Evolutionary conservation across 352 stramenopile genomes (phyloP).

Genomic region (Aphanomyces euteiches): DNA sequence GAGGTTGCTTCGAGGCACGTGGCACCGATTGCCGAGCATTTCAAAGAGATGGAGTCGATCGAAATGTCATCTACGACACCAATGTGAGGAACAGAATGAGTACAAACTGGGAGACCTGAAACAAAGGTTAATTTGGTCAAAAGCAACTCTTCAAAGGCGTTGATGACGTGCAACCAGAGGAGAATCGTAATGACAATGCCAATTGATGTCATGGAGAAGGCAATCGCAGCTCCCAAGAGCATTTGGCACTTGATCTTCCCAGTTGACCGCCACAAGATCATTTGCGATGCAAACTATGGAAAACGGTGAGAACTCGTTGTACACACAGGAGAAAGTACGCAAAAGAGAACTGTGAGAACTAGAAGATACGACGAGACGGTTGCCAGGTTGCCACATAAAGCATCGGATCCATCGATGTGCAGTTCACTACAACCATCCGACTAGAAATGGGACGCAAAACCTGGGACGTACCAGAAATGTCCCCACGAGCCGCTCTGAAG

Average conservation of each 20-base stretch:
- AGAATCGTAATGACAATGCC: background rate
- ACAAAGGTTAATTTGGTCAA: background rate
- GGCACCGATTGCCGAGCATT: background rate
- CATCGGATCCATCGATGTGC: no score
- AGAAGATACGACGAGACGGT: background rate
- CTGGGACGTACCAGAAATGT: background rate
- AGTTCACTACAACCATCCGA: no score
- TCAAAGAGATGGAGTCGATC: background rate
- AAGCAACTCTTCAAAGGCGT: background rate
- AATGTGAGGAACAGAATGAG: background rate
- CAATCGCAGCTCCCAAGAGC: background rate
- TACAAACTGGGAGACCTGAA: background rate
- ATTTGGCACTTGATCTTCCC: constrained; percentile 7
- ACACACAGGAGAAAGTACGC: background rate
- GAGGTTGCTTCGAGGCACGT: background rate
- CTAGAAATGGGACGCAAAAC: background rate
- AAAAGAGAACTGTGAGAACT: background rate
- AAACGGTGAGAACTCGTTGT: background rate
- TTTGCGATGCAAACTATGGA: background rate
- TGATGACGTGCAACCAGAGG: background rate
- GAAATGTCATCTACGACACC: background rate
- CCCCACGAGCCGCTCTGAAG: constrained; percentile 2
- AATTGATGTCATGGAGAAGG: background rate
- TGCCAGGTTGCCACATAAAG: no score
- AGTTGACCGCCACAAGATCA: background rate